phyloP scores from a whole-genome alignment of 208 protist species.

The Naegleria fowleri region DNA sequence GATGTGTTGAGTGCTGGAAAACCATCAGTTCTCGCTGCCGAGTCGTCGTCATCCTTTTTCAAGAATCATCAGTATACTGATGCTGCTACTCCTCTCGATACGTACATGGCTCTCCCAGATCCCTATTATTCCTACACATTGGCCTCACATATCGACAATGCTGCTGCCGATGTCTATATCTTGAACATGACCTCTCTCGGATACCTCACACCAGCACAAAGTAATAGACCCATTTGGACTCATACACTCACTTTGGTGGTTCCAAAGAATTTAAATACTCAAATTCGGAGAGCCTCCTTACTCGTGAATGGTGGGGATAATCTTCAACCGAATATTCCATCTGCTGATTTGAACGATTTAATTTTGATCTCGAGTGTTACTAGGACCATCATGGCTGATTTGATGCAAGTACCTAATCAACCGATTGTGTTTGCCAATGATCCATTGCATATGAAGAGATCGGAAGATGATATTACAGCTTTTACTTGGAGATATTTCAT shows the following conservation, averaged over 20 bases:
- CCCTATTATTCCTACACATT: not conserved
- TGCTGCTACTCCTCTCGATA: not conserved
- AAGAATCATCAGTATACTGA: too few species aligned
- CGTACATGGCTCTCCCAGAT: not conserved
- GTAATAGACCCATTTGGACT: not conserved
- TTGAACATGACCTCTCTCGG: not conserved
- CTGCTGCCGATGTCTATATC: not conserved
- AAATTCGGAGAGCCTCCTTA: not conserved
- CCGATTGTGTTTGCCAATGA: constrained; percentile 41
- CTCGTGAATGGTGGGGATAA: not conserved
- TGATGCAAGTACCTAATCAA: constrained; percentile 49
- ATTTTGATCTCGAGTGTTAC: not conserved
- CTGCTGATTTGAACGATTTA: not conserved
- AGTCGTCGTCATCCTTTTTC: too few species aligned
- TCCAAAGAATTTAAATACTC: not conserved
- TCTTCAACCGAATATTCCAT: not conserved
- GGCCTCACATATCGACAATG: not conserved
- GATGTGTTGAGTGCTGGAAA: too few species aligned
- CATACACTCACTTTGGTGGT: not conserved
- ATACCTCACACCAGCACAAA: not conserved
- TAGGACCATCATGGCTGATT: constrained; percentile 14
- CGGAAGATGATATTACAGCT: constrained; percentile 48
- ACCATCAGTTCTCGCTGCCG: too few species aligned
- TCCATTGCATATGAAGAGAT: constrained; percentile 28
- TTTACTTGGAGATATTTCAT: constrained; percentile 46